Conservation (phyloP, 2,329 filamentous ascomycete species). For the Amesomyces nigricolor region DNA sequence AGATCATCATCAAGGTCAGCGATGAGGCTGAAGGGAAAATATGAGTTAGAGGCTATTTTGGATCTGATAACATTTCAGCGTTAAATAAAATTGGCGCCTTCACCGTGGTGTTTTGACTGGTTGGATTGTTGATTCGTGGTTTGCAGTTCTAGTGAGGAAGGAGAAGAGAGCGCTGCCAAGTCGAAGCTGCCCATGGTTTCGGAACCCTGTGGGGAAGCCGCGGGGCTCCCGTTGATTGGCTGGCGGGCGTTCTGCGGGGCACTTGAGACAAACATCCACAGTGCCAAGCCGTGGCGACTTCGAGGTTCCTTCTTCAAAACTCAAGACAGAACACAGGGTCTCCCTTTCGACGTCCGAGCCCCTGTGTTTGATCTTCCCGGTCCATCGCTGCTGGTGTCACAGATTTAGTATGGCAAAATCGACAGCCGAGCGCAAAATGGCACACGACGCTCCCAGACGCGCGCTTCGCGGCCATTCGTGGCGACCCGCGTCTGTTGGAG, state of each 20-base stretch:
- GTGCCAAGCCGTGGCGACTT: background rate
- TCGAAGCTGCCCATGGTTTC: slow-evolving; percentile 16
- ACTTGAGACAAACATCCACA: slow-evolving; percentile 9
- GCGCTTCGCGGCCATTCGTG: background rate
- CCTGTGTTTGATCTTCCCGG: slow-evolving; percentile 23
- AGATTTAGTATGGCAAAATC: slow-evolving; percentile 2
- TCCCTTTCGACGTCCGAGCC: background rate
- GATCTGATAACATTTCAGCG: background rate
- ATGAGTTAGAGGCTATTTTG: background rate
- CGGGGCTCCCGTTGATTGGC: slow-evolving; percentile 13
- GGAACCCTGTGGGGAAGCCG: slow-evolving; percentile 9
- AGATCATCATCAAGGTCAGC: slow-evolving; percentile 36
- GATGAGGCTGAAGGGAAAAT: no score
- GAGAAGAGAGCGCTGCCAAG: background rate
- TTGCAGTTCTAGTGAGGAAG: background rate
- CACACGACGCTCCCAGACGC: background rate
- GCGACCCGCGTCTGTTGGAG: no score
- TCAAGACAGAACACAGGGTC: slow-evolving; percentile 12
- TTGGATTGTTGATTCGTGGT: background rate
- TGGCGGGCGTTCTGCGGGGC: background rate
- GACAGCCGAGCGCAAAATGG: background rate
- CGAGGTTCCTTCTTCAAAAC: background rate
- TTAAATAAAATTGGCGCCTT: background rate
- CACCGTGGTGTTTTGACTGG: background rate
- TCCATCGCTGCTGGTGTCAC: slow-evolving; percentile 13